phyloP scores from a whole-genome alignment of 2,329 filamentous ascomycete genomes.

The Sclerotinia minor region DNA sequence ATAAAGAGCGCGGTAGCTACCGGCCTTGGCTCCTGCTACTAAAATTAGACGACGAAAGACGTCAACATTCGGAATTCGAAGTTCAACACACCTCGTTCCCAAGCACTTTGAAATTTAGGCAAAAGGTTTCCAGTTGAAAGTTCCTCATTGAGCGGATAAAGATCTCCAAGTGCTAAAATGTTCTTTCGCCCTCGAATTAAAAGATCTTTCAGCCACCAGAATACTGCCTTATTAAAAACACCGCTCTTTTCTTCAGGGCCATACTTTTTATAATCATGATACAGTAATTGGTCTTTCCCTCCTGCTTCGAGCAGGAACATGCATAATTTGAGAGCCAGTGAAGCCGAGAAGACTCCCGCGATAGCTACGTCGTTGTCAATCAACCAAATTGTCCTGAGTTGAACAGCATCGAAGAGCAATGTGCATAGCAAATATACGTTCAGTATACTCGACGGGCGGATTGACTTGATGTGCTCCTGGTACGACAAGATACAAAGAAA shows the following conservation, averaged over 20 bases:
- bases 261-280: constrained; percentile 27
- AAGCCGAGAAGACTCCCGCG: constrained; percentile 26
- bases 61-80: neutral
- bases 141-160: constrained; percentile 32
- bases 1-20: neutral
- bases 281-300: constrained; percentile 31
- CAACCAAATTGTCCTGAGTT: constrained; percentile 32
- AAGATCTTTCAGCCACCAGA: constrained; percentile 44
- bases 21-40: neutral
- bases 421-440: constrained; percentile 30
- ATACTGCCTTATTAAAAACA: constrained; percentile 42
- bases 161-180: constrained; percentile 40
- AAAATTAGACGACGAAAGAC: neutral
- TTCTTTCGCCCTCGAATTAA: constrained; percentile 41
- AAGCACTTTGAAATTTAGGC: neutral
- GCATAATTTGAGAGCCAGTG: constrained; percentile 30
- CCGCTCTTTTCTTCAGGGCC: constrained; percentile 41
- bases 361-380: constrained; percentile 31
- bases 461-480: constrained; percentile 18
- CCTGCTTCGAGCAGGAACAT: constrained; percentile 34
- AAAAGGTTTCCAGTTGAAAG: constrained; percentile 17
- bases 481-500: constrained; percentile 21
- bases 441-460: constrained; percentile 25
- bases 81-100: neutral
- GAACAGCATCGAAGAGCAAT: constrained; percentile 29